phyloP scores from a whole-genome alignment of 73 alveolate genomes.

The Paramecium sonneborni region DNA sequence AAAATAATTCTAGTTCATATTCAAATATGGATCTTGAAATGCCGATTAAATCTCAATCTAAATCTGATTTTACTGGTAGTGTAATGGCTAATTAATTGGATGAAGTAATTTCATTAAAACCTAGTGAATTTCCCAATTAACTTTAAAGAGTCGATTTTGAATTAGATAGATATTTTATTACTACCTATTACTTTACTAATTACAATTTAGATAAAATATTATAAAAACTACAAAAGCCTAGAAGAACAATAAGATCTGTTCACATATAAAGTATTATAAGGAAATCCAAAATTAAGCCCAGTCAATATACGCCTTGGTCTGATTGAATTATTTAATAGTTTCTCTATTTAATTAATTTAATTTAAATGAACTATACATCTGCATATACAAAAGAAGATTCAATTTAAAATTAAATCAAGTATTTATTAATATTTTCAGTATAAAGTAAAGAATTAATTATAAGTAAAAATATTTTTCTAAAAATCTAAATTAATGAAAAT shows the following conservation, averaged over 20 bases:
- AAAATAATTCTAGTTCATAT: constrained; percentile 14
- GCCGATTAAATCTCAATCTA: not conserved
- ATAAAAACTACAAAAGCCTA: not conserved
- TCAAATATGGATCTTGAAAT: not conserved
- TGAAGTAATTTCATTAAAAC: not conserved
- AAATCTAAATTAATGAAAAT: too few relatives aligned
- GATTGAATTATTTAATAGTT: not conserved
- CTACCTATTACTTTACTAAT: not conserved
- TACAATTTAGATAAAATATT: not conserved
- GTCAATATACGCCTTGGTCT: not conserved
- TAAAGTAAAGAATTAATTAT: too few relatives aligned
- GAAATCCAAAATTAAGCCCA: not conserved
- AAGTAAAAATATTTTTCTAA: too few relatives aligned
- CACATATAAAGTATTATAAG: not conserved
- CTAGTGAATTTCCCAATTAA: not conserved
- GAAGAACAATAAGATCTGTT: not conserved
- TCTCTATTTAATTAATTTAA: not conserved
- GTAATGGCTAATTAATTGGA: not conserved
- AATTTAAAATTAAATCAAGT: too few relatives aligned
- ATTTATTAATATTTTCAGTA: too few relatives aligned
- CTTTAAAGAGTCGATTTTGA: not conserved
- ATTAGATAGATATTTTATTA: constrained; percentile 30
- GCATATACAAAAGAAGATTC: too few relatives aligned
- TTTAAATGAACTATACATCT: not conserved
- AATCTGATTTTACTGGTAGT: not conserved